These are phyloP conservation scores for Asterionellopsis glacialis DNA, from an alignment of 108 stramenopile genomes.

Conservation along the genomic window DNA sequence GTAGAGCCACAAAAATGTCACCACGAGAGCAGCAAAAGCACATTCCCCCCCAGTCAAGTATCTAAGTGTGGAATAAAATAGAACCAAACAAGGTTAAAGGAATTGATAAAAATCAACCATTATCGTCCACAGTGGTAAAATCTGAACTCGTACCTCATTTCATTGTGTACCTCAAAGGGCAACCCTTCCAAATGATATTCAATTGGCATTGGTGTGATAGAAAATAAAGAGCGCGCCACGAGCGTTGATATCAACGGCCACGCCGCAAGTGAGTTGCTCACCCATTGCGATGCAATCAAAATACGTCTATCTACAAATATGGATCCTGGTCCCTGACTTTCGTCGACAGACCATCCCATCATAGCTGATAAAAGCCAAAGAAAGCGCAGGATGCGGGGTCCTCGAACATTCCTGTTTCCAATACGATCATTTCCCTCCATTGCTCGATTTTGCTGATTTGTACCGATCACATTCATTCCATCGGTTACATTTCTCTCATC, in stretches of 20 bases:
- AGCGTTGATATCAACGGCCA: conserved; percentile 47
- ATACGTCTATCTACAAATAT: conserved; percentile 54
- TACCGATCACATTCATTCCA: not conserved
- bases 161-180: conserved; percentile 25
- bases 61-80: not conserved
- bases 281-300: conserved; percentile 60
- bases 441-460: conserved; percentile 1
- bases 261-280: conserved; percentile 47
- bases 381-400: conserved; percentile 34
- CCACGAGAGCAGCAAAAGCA: conserved; percentile 12
- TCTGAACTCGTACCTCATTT: conserved; percentile 10
- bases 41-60: conserved; percentile 39
- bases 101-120: too few relatives aligned
- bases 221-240: conserved; percentile 34
- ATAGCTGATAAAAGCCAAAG: conserved; percentile 54
- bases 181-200: conserved; percentile 36
- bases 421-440: conserved; percentile 2
- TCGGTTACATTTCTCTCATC: too few relatives aligned
- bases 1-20: conserved; percentile 28
- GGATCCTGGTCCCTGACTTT: conserved; percentile 25
- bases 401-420: conserved; percentile 2
- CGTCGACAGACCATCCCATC: conserved; percentile 54
- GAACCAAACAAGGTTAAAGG: not conserved
- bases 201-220: conserved; percentile 39
- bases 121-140: too few relatives aligned